Base-by-base conservation (phyloP, 1,284 basidiomycete genomes). In the Wolfiporia cocos region DNA sequence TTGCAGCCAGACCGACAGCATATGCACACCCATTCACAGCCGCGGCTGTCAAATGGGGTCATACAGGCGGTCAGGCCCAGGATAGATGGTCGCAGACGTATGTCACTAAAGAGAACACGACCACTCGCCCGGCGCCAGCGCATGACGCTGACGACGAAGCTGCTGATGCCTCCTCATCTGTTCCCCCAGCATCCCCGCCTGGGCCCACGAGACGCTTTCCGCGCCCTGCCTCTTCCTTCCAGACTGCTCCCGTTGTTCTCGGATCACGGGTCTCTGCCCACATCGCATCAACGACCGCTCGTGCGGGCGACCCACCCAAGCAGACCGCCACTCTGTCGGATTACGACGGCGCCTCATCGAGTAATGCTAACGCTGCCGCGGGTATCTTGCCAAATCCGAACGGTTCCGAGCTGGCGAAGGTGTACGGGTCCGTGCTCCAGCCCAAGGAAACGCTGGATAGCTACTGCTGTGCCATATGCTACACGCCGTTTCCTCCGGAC, bases 61-160 rank as follows among this genome's bases (percentile, higher is more conserved):
- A 70, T 39, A 54, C 65, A 15, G 62, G 69, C n/a, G 54, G 68
- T 19, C 64, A 69, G 46, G 55, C 61, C 33, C 68, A 75, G 41
- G 86, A 89, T 56, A 74, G 69, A 52, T 90, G 86, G 86, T 81
- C 83, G 3, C 78, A 77, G 57, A 88, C 82, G 19, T 87, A 87
- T 60, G 74, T 82, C 20, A 69, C 75, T 31, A 67, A 65, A 49
- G 69, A 76, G 41, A 69, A 63, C 48, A 67, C 74, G 32, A 63
- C 67, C 38, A 42, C 34, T 28, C 41, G 42, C 5, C 39, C 23
- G 17, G 19, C 32, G n/a, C n/a, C n/a, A 6, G 29, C 14, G 9
- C 37, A 14, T 14, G 34, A 5, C 17, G 38, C 30, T 22, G 43
- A 31, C 31, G 5, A 40, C 43, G 19, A 47, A 15, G 20, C 36